Percentiles rank a stretch among this genome's conserved stretches.
These are phyloP conservation scores for Vanilla planifolia DNA, from an alignment of 106 monocot genomes.

Conservation along the genomic window DNA sequence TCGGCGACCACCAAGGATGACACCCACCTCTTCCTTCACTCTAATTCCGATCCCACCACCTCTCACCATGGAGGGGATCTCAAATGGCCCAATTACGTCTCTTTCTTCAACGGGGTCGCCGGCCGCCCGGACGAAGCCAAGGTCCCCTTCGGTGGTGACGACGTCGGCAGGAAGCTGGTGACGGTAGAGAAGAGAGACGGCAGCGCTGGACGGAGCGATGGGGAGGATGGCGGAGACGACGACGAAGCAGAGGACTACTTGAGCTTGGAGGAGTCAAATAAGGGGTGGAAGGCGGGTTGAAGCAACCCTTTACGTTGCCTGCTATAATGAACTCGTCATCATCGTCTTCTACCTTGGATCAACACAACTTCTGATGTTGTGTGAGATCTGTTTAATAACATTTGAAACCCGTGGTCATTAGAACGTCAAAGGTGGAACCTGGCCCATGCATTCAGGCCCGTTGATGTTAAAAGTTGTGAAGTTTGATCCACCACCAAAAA, in stretches of 20 bases:
- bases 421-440: too few species aligned
- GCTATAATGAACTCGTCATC: constrained; percentile 46
- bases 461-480: too few species aligned
- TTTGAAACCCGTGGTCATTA: too few species aligned
- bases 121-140: constrained; percentile 67
- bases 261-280: constrained; percentile 26
- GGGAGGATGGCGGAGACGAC: constrained; percentile 3
- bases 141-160: constrained; percentile 25
- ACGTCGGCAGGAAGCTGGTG: constrained; percentile 7
- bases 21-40: constrained; percentile 25
- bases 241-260: constrained; percentile 34
- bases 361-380: too few species aligned
- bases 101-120: constrained; percentile 79
- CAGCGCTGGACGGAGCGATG: constrained; percentile 1
- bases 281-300: constrained; percentile 37
- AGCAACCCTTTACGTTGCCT: constrained; percentile 66
- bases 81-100: constrained; percentile 82
- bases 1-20: constrained; percentile 15
- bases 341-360: too few species aligned
- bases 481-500: too few species aligned
- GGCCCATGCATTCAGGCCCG: too few species aligned
- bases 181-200: neutral
- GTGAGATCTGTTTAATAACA: too few species aligned
- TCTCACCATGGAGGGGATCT: constrained; percentile 58
- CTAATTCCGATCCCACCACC: constrained; percentile 18